phyloP scores from a whole-genome alignment of 495 filamentous ascomycete species.

The Penicillium daleae region DNA sequence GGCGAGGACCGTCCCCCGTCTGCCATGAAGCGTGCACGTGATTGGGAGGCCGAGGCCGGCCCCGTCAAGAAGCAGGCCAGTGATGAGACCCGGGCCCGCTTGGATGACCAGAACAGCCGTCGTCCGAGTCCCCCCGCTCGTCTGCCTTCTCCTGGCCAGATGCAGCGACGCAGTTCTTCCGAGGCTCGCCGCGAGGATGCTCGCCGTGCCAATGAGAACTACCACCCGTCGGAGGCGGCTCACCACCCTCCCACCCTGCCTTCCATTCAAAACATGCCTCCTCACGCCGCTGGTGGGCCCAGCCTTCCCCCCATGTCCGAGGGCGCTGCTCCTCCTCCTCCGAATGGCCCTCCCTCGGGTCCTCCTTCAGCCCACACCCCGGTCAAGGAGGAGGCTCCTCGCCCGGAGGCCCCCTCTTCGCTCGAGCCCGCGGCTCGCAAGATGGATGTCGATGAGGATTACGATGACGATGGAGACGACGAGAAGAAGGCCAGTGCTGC shows the following conservation, averaged over 20 bases:
- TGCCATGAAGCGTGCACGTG: conserved; percentile 80
- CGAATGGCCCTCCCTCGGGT: conserved; percentile 63
- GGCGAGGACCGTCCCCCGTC: conserved; percentile 75
- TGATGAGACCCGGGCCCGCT: conserved; percentile 81
- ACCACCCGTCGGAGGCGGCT: conserved; percentile 88
- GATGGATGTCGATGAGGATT: conserved; percentile 97
- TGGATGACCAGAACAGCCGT: conserved; percentile 81
- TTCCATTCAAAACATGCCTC: conserved; percentile 73
- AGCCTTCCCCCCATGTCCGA: conserved; percentile 60
- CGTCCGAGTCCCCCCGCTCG: conserved; percentile 68
- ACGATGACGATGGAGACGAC: conserved; percentile 86
- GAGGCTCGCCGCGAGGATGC: conserved; percentile 73
- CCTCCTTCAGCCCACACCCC: conserved; percentile 47
- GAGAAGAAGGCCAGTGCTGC: conserved; percentile 63
- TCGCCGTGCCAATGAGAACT: conserved; percentile 71
- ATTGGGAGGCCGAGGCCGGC: conserved; percentile 80
- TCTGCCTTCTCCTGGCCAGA: conserved; percentile 65
- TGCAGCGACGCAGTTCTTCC: conserved; percentile 76
- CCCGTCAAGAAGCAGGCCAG: conserved; percentile 80
- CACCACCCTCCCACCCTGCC: conserved; percentile 80
- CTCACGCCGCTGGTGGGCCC: conserved; percentile 48
- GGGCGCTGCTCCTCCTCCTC: conserved; percentile 54
- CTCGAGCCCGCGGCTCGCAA: conserved; percentile 86
- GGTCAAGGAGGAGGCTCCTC: conserved; percentile 50
- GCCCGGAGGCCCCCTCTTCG: conserved; percentile 59